A percentile compares a stretch with the other conserved stretches of the same genome.
phyloP scores from a whole-genome alignment of 176 grass and related monocot species.

The Zea mays region DNA sequence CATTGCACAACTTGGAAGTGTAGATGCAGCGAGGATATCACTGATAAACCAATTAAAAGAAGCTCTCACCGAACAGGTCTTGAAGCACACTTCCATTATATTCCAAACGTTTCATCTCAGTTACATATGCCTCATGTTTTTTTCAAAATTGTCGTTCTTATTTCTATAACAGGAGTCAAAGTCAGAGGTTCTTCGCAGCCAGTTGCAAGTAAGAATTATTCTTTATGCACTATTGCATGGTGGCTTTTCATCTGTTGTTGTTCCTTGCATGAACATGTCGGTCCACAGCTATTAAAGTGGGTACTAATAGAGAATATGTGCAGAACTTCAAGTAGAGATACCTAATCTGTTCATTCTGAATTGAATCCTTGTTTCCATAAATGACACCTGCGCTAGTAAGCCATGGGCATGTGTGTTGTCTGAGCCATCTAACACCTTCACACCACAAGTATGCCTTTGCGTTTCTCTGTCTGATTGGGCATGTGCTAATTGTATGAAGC shows the following conservation, averaged over 20 bases:
- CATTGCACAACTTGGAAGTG: slow-evolving; percentile 66
- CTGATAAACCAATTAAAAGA: slow-evolving; percentile 78
- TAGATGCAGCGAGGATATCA: slow-evolving; percentile 45
- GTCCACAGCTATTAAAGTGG: background rate
- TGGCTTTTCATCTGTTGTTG: slow-evolving; percentile 24
- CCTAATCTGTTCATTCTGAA: background rate
- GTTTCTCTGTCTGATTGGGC: background rate
- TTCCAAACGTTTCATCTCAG: slow-evolving; percentile 11
- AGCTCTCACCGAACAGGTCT: slow-evolving; percentile 80
- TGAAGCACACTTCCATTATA: slow-evolving; percentile 28
- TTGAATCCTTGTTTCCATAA: background rate
- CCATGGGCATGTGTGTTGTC: background rate
- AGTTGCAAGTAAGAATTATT: slow-evolving; percentile 74
- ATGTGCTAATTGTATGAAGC: background rate
- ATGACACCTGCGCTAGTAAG: background rate
- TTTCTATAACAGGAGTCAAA: slow-evolving; percentile 65
- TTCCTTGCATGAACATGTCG: slow-evolving; percentile 16
- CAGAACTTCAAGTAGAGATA: background rate
- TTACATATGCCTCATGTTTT: slow-evolving; percentile 1
- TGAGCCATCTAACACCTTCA: background rate
- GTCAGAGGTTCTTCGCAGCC: slow-evolving; percentile 46
- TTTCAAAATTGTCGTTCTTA: slow-evolving; percentile 27
- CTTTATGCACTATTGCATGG: slow-evolving; percentile 12
- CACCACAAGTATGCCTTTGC: background rate
- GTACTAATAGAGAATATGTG: background rate